These are phyloP conservation scores for Russula earlei DNA, from an alignment of 768 basidiomycete species.

Conservation along the genomic window DNA sequence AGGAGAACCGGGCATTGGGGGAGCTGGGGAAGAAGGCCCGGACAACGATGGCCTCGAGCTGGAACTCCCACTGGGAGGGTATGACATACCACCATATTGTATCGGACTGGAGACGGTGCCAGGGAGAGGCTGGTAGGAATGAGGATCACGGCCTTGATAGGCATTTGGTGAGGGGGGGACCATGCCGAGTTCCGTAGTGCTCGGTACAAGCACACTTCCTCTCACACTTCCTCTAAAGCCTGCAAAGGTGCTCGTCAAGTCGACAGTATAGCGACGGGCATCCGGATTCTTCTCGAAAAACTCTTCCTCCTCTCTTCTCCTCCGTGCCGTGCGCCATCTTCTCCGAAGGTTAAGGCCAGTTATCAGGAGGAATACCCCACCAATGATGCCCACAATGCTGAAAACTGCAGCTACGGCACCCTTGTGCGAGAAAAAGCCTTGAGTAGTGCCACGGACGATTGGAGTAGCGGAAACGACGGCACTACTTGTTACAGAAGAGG, in stretches of 20 bases:
- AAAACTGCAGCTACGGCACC: constrained; percentile 22
- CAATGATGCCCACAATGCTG: constrained; percentile 19
- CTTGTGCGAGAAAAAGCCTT: constrained; percentile 15
- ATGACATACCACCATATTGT: constrained; percentile 7
- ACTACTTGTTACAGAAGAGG: background rate
- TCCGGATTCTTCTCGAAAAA: constrained; percentile 8
- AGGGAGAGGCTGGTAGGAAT: constrained; percentile 5
- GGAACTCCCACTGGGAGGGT: background rate
- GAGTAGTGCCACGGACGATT: background rate
- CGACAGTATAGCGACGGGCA: no score
- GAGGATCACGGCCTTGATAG: constrained; percentile 17
- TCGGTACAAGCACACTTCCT: background rate
- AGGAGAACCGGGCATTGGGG: background rate
- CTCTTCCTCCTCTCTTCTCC: background rate
- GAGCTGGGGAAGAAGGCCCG: constrained; percentile 5
- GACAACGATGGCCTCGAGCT: background rate
- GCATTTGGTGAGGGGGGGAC: background rate
- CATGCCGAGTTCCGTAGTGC: background rate
- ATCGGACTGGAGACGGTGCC: background rate
- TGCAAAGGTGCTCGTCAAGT: no score
- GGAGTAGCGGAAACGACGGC: background rate
- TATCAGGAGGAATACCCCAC: constrained; percentile 1
- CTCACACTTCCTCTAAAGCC: no score
- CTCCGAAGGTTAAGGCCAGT: background rate
- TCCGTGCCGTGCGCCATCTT: no score